Percentiles rank a stretch among this genome's conserved stretches.
Evolutionary conservation across 176 grass and related monocot species (phyloP).

Genomic region (Triticum dicoccoides): DNA sequence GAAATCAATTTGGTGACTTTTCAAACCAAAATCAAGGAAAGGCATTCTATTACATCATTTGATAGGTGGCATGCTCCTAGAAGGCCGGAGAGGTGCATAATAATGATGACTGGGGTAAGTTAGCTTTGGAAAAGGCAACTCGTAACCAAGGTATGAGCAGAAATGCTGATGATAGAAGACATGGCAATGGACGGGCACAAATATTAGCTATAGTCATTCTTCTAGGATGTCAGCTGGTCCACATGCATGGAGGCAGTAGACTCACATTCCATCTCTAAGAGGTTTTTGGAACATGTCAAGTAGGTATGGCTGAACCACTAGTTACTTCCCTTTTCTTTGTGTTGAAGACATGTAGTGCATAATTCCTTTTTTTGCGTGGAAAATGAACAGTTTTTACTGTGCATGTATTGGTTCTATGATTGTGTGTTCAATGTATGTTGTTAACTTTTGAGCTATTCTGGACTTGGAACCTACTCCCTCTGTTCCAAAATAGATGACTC

Average conservation of each 20-base stretch:
- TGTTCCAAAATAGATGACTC: no score
- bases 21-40: slow-evolving; percentile 23
- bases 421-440: not conserved
- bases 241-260: slow-evolving; percentile 49
- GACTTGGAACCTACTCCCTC: not conserved
- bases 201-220: slow-evolving; percentile 31
- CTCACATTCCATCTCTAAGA: slow-evolving; percentile 55
- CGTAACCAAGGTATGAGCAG: slow-evolving; percentile 40
- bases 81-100: not conserved
- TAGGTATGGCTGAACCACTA: slow-evolving; percentile 37
- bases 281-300: slow-evolving; percentile 50
- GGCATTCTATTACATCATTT: slow-evolving; percentile 43
- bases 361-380: not conserved
- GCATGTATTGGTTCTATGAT: slow-evolving; percentile 8
- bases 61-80: slow-evolving; percentile 30
- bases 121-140: slow-evolving; percentile 27
- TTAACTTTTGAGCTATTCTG: not conserved
- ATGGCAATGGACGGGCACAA: slow-evolving; percentile 38
- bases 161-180: slow-evolving; percentile 47
- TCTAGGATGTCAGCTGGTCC: slow-evolving; percentile 50
- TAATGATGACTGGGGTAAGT: slow-evolving; percentile 39
- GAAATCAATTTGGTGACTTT: slow-evolving; percentile 18
- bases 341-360: no score
- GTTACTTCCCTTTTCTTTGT: not conserved
- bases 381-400: not conserved